Evolutionary conservation across 2,329 filamentous ascomycete genomes (phyloP).

Genomic region (Penicillium brevicompactum): DNA sequence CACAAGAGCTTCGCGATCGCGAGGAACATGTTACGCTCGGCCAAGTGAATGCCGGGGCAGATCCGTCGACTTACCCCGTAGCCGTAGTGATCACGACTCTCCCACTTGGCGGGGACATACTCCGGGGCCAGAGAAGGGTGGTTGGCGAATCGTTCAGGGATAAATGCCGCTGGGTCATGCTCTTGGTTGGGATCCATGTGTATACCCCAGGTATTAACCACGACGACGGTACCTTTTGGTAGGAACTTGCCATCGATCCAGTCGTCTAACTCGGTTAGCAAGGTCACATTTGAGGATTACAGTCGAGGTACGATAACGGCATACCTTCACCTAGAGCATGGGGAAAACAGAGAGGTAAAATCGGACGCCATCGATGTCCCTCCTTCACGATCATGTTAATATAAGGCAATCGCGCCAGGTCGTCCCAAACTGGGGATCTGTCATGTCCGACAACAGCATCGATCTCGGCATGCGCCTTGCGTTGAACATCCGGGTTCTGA

Average conservation of each 20-base stretch:
- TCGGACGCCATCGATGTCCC: too few relatives aligned
- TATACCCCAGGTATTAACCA: too few relatives aligned
- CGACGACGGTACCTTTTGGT: too few relatives aligned
- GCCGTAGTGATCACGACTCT: conserved; percentile 15
- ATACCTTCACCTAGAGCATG: too few relatives aligned
- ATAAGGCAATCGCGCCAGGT: not conserved
- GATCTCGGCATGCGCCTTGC: not conserved
- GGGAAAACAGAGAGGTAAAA: too few relatives aligned
- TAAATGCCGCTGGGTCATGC: conserved; percentile 30
- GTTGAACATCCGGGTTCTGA: not conserved
- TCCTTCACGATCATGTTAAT: not conserved
- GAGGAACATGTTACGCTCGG: not conserved
- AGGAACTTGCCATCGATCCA: too few relatives aligned
- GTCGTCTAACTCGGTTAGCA: too few relatives aligned
- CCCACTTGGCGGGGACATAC: conserved; percentile 36
- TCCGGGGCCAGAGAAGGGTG: conserved; percentile 36
- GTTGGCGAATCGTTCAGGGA: conserved; percentile 31
- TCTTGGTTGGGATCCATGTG: too few relatives aligned
- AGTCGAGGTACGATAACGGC: too few relatives aligned
- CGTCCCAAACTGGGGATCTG: not conserved
- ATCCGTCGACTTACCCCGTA: not conserved
- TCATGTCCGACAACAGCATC: not conserved
- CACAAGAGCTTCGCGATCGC: not conserved
- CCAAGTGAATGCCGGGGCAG: not conserved
- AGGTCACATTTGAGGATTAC: too few relatives aligned